Evolutionary conservation across 1,284 basidiomycete genomes (phyloP).

Genomic region (Marasmius tenuissimus): DNA sequence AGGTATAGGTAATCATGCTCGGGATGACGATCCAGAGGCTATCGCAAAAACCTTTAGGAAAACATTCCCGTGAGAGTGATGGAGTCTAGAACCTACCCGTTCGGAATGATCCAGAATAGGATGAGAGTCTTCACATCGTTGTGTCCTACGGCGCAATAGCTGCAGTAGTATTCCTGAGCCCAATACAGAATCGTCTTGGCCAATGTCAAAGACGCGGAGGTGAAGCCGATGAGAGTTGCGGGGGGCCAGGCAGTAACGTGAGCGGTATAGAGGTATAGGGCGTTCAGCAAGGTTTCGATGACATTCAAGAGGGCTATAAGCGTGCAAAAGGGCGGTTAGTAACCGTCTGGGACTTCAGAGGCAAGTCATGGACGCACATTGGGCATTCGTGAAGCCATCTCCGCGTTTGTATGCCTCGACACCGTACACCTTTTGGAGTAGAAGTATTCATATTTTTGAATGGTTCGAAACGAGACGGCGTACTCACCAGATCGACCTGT

Average conservation of each 20-base stretch:
- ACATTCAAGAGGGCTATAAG: slow-evolving; percentile 4
- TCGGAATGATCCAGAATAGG: slow-evolving; percentile 41
- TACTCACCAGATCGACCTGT: neutral
- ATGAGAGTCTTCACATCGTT: slow-evolving; percentile 41
- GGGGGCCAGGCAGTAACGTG: slow-evolving; percentile 58
- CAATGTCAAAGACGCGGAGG: slow-evolving; percentile 73
- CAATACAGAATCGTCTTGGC: slow-evolving; percentile 87
- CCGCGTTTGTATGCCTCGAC: neutral
- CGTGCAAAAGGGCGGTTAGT: neutral
- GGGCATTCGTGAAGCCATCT: slow-evolving; percentile 4
- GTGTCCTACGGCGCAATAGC: slow-evolving; percentile 73
- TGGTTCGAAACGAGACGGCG: neutral
- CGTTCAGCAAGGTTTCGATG: slow-evolving; percentile 78
- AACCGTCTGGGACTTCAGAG: neutral
- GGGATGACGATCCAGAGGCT: slow-evolving; percentile 35
- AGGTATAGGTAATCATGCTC: slow-evolving; percentile 21
- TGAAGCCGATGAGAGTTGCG: slow-evolving; percentile 77
- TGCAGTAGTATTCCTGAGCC: slow-evolving; percentile 71
- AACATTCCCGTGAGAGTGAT: neutral
- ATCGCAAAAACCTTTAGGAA: neutral
- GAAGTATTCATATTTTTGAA: neutral
- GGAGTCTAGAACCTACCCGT: slow-evolving; percentile 24
- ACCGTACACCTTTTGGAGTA: slow-evolving; percentile 1
- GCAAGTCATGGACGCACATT: neutral
- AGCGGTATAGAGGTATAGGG: slow-evolving; percentile 75